phyloP scores from a whole-genome alignment of 192 early-diverging fungal genomes.

The Mortierella antarctica region DNA sequence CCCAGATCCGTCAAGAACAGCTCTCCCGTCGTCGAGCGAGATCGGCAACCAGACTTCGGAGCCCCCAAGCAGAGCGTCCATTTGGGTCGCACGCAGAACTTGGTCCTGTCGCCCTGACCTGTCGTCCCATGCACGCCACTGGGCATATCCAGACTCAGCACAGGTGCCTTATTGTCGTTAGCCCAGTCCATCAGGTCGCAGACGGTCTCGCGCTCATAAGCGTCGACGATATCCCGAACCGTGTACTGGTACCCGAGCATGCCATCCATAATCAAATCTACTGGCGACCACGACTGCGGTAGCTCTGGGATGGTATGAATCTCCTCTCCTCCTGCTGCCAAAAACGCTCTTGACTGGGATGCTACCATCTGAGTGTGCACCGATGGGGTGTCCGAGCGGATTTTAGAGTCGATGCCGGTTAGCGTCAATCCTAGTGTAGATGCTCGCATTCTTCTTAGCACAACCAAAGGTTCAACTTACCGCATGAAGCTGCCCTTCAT shows the following conservation, averaged over 20 bases:
- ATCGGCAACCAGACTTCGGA: constrained; percentile 71
- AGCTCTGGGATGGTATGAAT: constrained; percentile 60
- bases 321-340: constrained; percentile 63
- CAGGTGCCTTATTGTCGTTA: constrained; percentile 70
- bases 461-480: constrained; percentile 27
- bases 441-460: no score
- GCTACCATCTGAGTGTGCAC: constrained; percentile 15
- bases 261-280: constrained; percentile 81
- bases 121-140: constrained; percentile 69
- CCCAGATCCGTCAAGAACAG: constrained; percentile 84
- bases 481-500: constrained; percentile 57
- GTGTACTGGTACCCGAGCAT: constrained; percentile 70
- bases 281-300: constrained; percentile 63
- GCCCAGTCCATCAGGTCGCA: constrained; percentile 78
- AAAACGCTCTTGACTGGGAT: constrained; percentile 38
- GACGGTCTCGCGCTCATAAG: constrained; percentile 55
- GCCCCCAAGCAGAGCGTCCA: constrained; percentile 85
- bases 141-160: constrained; percentile 77
- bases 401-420: background rate
- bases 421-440: background rate
- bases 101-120: constrained; percentile 48
- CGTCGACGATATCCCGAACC: constrained; percentile 62
- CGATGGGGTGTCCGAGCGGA: background rate
- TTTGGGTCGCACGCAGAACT: constrained; percentile 70
- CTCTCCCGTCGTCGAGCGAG: constrained; percentile 71